phyloP scores from a whole-genome alignment of 2,329 filamentous ascomycete species.

The Hypoxylon sp. region DNA sequence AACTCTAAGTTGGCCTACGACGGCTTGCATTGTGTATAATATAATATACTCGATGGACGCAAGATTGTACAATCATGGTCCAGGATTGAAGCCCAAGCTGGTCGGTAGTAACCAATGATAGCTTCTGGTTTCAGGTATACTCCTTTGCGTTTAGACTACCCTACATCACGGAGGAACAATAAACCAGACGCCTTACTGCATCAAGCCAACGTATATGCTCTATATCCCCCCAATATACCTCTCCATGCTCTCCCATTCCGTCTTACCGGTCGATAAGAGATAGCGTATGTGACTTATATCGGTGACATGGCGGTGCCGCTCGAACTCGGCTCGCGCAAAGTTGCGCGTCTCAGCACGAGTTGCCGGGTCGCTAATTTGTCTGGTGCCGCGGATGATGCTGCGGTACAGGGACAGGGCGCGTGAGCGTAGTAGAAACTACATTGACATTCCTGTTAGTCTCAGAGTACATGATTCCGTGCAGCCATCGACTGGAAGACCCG shows the following conservation, averaged over 20 bases:
- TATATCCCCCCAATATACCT: slow-evolving; percentile 67
- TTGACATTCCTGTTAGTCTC: slow-evolving; percentile 23
- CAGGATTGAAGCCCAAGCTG: slow-evolving; percentile 11
- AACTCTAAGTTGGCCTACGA: not conserved
- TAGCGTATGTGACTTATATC: slow-evolving; percentile 73
- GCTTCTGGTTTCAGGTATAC: not conserved
- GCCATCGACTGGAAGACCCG: not conserved
- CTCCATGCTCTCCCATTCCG: slow-evolving; percentile 75
- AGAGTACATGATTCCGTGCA: not conserved
- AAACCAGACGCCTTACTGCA: slow-evolving; percentile 15
- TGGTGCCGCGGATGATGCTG: slow-evolving; percentile 68
- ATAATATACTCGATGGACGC: slow-evolving; percentile 4
- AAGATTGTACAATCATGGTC: not conserved
- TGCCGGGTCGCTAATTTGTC: slow-evolving; percentile 64
- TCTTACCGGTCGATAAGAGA: slow-evolving; percentile 74
- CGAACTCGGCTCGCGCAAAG: slow-evolving; percentile 73
- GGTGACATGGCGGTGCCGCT: slow-evolving; percentile 69
- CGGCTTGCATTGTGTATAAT: slow-evolving; percentile 37
- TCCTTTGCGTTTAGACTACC: slow-evolving; percentile 20
- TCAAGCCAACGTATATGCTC: slow-evolving; percentile 13
- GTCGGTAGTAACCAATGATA: not conserved
- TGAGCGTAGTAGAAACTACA: slow-evolving; percentile 71
- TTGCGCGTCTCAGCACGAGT: slow-evolving; percentile 69
- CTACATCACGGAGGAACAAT: not conserved
- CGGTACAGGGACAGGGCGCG: slow-evolving; percentile 72